Percentiles rank a stretch among this genome's conserved stretches.
phyloP scores from a whole-genome alignment of 805 yeast genomes.

The Saccharomyces kudriavzevii region DNA sequence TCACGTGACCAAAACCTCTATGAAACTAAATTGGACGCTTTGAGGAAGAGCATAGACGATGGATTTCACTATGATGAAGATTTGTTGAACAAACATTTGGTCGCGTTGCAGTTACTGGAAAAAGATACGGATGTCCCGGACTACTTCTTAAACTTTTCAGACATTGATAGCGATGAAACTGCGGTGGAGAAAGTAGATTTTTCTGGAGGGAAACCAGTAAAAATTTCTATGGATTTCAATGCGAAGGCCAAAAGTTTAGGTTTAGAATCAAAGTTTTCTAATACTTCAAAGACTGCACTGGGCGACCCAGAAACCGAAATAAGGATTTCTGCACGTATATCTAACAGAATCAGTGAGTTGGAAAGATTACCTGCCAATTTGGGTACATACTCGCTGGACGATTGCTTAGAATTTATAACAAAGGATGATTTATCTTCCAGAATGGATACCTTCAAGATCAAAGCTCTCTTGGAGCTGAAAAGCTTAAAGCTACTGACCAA shows the following conservation, averaged over 20 bases:
- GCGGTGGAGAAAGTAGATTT: background rate
- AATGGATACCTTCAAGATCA: constrained; percentile 53
- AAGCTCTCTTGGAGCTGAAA: constrained; percentile 62
- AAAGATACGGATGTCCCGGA: constrained; percentile 60
- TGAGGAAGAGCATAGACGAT: constrained; percentile 21
- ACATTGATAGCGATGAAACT: background rate
- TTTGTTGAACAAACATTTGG: constrained; percentile 48
- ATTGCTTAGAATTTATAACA: constrained; percentile 35
- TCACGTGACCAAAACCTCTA: constrained; percentile 36
- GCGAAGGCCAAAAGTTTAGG: constrained; percentile 27
- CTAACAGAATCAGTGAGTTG: constrained; percentile 49
- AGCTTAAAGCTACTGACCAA: constrained; percentile 55
- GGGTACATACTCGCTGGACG: constrained; percentile 46
- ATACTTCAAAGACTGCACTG: constrained; percentile 28
- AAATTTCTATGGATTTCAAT: constrained; percentile 25
- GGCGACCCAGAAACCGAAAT: constrained; percentile 48
- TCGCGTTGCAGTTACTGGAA: constrained; percentile 56
- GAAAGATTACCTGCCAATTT: constrained; percentile 63
- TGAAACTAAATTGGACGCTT: constrained; percentile 19
- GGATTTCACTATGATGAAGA: constrained; percentile 35
- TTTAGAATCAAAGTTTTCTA: constrained; percentile 24
- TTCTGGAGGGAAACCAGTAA: constrained; percentile 12
- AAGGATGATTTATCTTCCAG: constrained; percentile 39
- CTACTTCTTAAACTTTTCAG: constrained; percentile 31
- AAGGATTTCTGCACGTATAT: constrained; percentile 44